A percentile compares a stretch with the other conserved stretches of the same genome.
Conservation (phyloP, 2,329 filamentous ascomycete genomes). For the Lecanicillium sp. region DNA sequence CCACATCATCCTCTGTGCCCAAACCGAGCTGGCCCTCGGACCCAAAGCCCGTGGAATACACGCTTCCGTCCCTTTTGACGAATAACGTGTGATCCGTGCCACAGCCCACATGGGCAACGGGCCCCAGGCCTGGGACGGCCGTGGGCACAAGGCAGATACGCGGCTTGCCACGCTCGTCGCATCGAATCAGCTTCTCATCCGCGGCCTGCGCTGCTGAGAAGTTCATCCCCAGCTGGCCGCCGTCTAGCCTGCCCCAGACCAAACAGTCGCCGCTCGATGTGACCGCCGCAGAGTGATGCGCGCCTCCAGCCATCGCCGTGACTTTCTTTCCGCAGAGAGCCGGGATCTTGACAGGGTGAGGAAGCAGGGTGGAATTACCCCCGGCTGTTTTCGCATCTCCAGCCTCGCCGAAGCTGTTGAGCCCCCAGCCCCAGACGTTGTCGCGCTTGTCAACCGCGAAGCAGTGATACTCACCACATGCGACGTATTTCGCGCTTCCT, state of each 20-base stretch:
- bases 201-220: constrained; percentile 39
- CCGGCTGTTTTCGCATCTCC: constrained; percentile 40
- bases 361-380: constrained; percentile 50
- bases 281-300: constrained; percentile 61
- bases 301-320: constrained; percentile 56
- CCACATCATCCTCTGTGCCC: constrained; percentile 64
- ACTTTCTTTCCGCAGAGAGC: constrained; percentile 55
- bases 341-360: constrained; percentile 57
- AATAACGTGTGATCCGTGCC: constrained; percentile 64
- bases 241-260: constrained; percentile 50
- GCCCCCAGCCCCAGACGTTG: constrained; percentile 69
- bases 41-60: constrained; percentile 67
- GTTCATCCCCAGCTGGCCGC: constrained; percentile 44
- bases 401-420: constrained; percentile 73
- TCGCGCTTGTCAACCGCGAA: constrained; percentile 65
- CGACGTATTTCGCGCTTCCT: constrained; percentile 61
- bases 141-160: constrained; percentile 56
- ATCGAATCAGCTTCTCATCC: constrained; percentile 43
- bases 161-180: constrained; percentile 49
- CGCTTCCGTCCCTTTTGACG: constrained; percentile 56
- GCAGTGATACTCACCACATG: constrained; percentile 64
- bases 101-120: constrained; percentile 41
- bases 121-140: constrained; percentile 46
- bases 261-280: constrained; percentile 44
- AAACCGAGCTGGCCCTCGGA: constrained; percentile 66